Evolutionary conservation across 768 basidiomycete genomes (phyloP).

Genomic region (Lactarius vividus): DNA sequence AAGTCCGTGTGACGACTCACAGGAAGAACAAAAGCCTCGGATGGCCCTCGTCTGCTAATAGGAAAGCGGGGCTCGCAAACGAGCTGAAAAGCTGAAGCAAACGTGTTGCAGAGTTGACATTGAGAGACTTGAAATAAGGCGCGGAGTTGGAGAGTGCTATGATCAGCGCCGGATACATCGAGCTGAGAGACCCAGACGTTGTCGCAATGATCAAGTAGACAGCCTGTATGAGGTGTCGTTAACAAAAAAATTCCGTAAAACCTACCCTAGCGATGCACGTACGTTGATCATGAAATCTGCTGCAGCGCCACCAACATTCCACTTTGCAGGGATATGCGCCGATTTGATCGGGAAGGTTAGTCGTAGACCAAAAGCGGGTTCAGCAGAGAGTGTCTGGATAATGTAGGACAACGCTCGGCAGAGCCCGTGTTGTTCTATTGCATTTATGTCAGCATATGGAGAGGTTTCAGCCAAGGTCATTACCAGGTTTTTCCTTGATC

Average conservation of each 20-base stretch:
- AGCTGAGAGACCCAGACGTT: constrained; percentile 75
- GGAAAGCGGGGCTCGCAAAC: constrained; percentile 85
- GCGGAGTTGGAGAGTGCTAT: constrained; percentile 88
- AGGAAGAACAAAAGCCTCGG: constrained; percentile 91
- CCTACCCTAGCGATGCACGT: constrained; percentile 30
- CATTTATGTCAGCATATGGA: constrained; percentile 13
- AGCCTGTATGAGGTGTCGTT: constrained; percentile 42
- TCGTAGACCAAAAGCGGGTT: constrained; percentile 70
- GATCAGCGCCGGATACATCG: constrained; percentile 88
- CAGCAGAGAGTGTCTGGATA: constrained; percentile 86
- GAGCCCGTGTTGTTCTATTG: constrained; percentile 82
- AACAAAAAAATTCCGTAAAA: neutral
- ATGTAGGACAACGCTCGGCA: constrained; percentile 90
- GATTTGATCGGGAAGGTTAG: constrained; percentile 60
- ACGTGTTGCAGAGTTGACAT: constrained; percentile 76
- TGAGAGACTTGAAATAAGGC: constrained; percentile 80
- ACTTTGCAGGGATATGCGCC: constrained; percentile 70
- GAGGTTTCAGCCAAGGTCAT: constrained; percentile 31
- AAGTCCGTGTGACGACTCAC: constrained; percentile 42
- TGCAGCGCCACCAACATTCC: constrained; percentile 65
- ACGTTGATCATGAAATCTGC: constrained; percentile 90
- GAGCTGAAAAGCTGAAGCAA: constrained; percentile 88
- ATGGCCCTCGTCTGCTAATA: constrained; percentile 93
- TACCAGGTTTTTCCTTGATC: constrained; percentile 92
- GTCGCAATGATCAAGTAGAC: constrained; percentile 89